phyloP scores from a whole-genome alignment of 139 green algal genomes.

The Chlamydomonas incerta region DNA sequence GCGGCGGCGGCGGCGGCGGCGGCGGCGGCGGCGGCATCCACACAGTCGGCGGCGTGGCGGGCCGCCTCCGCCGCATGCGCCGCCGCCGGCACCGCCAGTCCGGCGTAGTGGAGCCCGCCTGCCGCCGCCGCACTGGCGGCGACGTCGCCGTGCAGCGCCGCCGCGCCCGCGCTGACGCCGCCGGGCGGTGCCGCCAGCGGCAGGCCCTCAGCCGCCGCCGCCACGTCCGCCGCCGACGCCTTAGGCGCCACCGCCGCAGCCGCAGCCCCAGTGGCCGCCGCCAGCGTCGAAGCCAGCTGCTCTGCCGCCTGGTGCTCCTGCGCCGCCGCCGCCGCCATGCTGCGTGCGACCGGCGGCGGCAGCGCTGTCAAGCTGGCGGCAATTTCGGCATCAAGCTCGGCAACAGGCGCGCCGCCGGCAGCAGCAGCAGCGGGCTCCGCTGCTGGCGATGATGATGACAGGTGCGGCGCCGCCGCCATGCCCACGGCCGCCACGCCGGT shows the following conservation, averaged over 20 bases:
- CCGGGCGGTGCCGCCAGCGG: background rate
- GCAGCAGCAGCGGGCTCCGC: background rate
- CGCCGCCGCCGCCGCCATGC: slow-evolving; percentile 6
- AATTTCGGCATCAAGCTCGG: background rate
- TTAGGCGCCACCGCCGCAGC: background rate
- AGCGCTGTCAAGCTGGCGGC: background rate
- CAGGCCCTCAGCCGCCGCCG: slow-evolving; percentile 2
- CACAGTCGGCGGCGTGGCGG: slow-evolving; percentile 6
- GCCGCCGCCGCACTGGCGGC: slow-evolving; percentile 28
- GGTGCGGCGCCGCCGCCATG: background rate
- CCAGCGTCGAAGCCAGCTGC: background rate
- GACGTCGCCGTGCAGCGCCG: slow-evolving; percentile 10
- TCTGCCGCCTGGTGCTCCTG: slow-evolving; percentile 6
- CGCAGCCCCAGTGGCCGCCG: background rate
- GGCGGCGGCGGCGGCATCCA: background rate
- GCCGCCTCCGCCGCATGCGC: slow-evolving; percentile 19
- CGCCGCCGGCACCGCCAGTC: background rate
- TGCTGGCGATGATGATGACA: background rate
- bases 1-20: background rate
- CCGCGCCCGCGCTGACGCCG: background rate
- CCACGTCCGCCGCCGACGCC: background rate
- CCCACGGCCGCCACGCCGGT: background rate
- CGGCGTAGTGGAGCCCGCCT: slow-evolving; percentile 31
- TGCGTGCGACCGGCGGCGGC: background rate
- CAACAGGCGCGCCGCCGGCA: background rate